Conservation (phyloP, 2,329 filamentous ascomycete species). For the Periconia macrospinosa region DNA sequence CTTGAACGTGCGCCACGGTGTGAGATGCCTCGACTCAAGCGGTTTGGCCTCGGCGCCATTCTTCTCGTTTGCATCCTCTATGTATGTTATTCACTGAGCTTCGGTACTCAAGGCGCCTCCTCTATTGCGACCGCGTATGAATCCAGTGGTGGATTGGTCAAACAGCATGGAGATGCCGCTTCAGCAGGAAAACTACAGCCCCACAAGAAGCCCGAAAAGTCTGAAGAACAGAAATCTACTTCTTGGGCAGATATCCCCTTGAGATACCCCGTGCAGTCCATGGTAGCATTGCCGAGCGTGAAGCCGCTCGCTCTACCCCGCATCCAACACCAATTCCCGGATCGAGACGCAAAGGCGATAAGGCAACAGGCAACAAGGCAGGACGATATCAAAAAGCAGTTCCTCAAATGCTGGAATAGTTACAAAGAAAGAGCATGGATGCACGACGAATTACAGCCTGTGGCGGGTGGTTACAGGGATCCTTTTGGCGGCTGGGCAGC, state of each 20-base stretch:
- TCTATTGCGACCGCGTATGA: not conserved
- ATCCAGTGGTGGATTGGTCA: not conserved
- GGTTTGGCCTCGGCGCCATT: not conserved
- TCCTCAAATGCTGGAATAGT: conserved; percentile 48
- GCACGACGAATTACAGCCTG: conserved; percentile 51
- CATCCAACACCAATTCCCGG: conserved; percentile 46
- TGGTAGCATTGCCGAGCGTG: conserved; percentile 41
- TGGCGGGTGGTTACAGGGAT: conserved; percentile 45
- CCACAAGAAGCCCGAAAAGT: not conserved
- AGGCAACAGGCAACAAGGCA: conserved; percentile 38
- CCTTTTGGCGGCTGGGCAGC: conserved; percentile 53
- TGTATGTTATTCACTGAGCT: not conserved
- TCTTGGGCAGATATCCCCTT: conserved; percentile 46
- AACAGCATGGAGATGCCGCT: not conserved
- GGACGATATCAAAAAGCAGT: conserved; percentile 46
- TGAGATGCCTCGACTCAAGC: not conserved
- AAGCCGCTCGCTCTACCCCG: conserved; percentile 43
- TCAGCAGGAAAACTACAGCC: not conserved
- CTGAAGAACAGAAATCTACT: conserved; percentile 17
- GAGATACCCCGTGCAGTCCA: conserved; percentile 43
- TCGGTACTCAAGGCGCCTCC: not conserved
- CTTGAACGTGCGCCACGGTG: not conserved
- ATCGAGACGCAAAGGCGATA: conserved; percentile 24
- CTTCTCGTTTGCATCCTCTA: not conserved
- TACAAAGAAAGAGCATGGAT: conserved; percentile 52